A percentile compares a stretch with the other conserved stretches of the same genome.
These are phyloP conservation scores for Rhizoclosmatium globosum DNA, from an alignment of 192 early-diverging fungal genomes.

Conservation along the genomic window DNA sequence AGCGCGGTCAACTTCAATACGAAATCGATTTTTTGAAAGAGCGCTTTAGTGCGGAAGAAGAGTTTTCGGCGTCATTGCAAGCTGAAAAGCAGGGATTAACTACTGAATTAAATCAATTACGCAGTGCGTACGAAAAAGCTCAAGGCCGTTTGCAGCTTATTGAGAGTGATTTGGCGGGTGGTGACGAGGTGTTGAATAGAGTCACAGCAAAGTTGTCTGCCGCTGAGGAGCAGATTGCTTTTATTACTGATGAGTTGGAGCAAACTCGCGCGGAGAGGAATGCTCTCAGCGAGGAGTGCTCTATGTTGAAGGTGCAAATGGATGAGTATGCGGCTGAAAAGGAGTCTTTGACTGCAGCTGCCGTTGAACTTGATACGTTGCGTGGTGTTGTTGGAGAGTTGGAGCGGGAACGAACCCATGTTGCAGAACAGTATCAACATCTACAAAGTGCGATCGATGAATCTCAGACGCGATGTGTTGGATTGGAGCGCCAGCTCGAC, in stretches of 20 bases:
- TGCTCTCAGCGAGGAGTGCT: neutral
- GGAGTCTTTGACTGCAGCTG: neutral
- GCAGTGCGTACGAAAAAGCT: neutral
- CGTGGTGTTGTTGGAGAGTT: conserved; percentile 7
- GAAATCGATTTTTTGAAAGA: conserved; percentile 39
- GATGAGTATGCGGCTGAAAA: neutral
- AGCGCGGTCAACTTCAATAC: conserved; percentile 27
- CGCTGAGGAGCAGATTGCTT: conserved; percentile 12
- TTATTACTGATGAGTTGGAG: conserved; percentile 9
- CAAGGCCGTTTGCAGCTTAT: neutral
- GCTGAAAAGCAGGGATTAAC: neutral
- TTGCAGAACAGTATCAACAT: neutral
- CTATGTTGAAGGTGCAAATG: neutral
- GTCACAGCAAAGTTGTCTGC: conserved; percentile 22
- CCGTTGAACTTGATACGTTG: neutral
- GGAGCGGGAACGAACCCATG: conserved; percentile 8
- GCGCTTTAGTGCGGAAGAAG: conserved; percentile 22
- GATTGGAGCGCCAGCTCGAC: conserved; percentile 10
- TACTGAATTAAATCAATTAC: neutral
- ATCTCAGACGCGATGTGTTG: neutral
- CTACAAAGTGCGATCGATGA: conserved; percentile 14
- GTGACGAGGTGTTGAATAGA: conserved; percentile 20
- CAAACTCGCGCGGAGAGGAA: neutral
- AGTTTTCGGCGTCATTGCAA: conserved; percentile 18
- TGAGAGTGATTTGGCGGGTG: neutral